Percentiles rank a stretch among this genome's conserved stretches.
phyloP scores from a whole-genome alignment of 139 green algal genomes.

The Astrephomene gubernaculifera region DNA sequence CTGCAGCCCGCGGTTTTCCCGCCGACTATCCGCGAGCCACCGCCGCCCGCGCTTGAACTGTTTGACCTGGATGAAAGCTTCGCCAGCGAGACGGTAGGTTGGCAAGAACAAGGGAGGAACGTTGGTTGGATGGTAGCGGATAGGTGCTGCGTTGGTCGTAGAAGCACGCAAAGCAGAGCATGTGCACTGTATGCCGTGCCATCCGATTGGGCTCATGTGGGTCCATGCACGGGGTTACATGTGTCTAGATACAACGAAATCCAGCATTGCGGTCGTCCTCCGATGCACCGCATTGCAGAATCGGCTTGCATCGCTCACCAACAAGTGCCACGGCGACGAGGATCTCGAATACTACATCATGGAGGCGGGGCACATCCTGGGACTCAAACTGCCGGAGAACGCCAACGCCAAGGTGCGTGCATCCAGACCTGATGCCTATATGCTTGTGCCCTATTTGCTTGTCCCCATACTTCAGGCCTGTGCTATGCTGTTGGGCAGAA shows the following conservation, averaged over 20 bases:
- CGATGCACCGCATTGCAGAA: constrained; percentile 56
- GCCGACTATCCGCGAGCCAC: constrained; percentile 77
- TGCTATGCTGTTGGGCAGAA: too few relatives aligned
- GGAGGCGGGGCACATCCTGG: constrained; percentile 77
- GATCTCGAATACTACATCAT: constrained; percentile 85
- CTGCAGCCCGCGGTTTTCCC: constrained; percentile 88
- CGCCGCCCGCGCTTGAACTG: constrained; percentile 84
- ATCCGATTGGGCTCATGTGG: too few relatives aligned
- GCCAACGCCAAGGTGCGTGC: constrained; percentile 43
- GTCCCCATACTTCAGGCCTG: too few relatives aligned
- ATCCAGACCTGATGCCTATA: background rate
- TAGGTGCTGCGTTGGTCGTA: too few relatives aligned
- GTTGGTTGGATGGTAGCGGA: too few relatives aligned
- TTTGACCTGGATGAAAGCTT: constrained; percentile 92
- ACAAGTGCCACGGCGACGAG: constrained; percentile 75
- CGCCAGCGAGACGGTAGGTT: constrained; percentile 69
- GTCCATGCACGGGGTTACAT: too few relatives aligned
- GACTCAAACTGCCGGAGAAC: constrained; percentile 55
- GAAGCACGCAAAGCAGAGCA: too few relatives aligned
- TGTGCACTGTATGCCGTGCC: too few relatives aligned
- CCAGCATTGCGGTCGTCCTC: too few relatives aligned
- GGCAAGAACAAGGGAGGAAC: background rate
- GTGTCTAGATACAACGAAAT: too few relatives aligned
- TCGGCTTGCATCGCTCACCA: constrained; percentile 74
- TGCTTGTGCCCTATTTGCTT: too few relatives aligned